A percentile compares a stretch with the other conserved stretches of the same genome.
These are phyloP conservation scores for Xylaria sp. DNA, from an alignment of 2,329 filamentous ascomycete genomes.

Conservation along the genomic window DNA sequence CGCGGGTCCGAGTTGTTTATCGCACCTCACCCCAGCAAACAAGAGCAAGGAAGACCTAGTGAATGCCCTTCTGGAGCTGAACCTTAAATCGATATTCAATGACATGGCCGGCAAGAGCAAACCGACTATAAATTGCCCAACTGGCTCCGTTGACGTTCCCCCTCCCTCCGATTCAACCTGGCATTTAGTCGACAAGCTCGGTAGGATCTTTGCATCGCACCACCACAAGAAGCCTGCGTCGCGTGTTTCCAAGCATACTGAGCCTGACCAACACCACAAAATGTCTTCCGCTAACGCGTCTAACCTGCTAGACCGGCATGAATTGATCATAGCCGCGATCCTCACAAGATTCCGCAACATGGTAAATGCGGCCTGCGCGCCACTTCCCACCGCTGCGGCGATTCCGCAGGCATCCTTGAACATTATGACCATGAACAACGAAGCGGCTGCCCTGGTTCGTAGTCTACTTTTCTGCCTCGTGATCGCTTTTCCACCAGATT, in stretches of 20 bases:
- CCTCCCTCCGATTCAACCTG: not conserved
- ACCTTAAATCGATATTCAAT: not conserved
- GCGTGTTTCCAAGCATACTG: not conserved
- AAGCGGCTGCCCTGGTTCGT: slow-evolving; percentile 52
- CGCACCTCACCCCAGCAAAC: not conserved
- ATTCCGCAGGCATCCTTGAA: slow-evolving; percentile 54
- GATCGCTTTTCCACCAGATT: not conserved
- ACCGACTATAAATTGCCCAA: not conserved
- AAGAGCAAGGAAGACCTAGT: not conserved
- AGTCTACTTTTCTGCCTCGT: not conserved
- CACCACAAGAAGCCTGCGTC: not conserved
- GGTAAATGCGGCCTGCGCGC: slow-evolving; percentile 52
- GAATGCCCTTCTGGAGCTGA: not conserved
- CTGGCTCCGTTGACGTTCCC: not conserved
- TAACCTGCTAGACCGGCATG: slow-evolving; percentile 55
- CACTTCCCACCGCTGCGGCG: slow-evolving; percentile 50
- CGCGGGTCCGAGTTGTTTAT: not conserved
- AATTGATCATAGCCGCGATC: slow-evolving; percentile 57
- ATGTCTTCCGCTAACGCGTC: slow-evolving; percentile 18
- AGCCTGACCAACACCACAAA: not conserved
- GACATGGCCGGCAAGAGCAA: not conserved
- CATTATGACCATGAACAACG: slow-evolving; percentile 54
- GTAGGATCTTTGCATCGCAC: not conserved
- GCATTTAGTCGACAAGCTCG: not conserved
- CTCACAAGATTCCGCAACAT: slow-evolving; percentile 58